phyloP scores from a whole-genome alignment of 352 stramenopile genomes.

The Globisporangium abappressorium region DNA sequence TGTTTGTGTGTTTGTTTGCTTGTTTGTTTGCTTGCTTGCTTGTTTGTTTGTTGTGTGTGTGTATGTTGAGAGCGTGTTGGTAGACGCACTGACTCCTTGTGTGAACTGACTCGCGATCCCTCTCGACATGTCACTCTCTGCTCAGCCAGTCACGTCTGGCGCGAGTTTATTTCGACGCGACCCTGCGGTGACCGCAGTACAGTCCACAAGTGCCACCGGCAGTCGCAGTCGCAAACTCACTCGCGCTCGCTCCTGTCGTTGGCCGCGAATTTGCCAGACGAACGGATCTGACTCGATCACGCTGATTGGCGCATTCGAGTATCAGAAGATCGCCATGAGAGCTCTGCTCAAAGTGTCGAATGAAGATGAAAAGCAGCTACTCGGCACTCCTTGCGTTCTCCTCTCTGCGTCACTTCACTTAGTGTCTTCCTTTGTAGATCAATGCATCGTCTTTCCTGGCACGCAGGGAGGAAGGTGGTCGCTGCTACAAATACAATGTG shows the following conservation, averaged over 20 bases:
- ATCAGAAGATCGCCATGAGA: neutral
- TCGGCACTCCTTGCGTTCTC: too few relatives aligned
- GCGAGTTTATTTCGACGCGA: slow-evolving; percentile 1
- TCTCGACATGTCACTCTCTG: neutral
- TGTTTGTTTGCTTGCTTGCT: too few relatives aligned
- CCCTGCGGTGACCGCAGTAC: neutral
- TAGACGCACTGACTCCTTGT: neutral
- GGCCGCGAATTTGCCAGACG: neutral
- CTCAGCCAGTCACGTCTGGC: neutral
- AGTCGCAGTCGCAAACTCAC: too few relatives aligned
- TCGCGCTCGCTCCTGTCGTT: too few relatives aligned
- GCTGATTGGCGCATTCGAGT: neutral
- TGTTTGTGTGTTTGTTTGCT: neutral
- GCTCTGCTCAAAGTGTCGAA: too few relatives aligned
- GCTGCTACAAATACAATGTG: too few relatives aligned
- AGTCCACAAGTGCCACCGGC: neutral
- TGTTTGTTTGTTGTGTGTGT: neutral
- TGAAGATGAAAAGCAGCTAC: too few relatives aligned
- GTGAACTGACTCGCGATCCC: neutral
- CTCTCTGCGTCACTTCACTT: too few relatives aligned
- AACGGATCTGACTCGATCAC: slow-evolving; percentile 1
- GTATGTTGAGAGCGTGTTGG: neutral
- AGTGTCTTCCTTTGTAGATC: too few relatives aligned
- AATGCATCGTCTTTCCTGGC: too few relatives aligned
- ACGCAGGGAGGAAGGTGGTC: too few relatives aligned